Evolutionary conservation across 371 early-diverging fungal species (phyloP).

Genomic region (Mortierella sp.): DNA sequence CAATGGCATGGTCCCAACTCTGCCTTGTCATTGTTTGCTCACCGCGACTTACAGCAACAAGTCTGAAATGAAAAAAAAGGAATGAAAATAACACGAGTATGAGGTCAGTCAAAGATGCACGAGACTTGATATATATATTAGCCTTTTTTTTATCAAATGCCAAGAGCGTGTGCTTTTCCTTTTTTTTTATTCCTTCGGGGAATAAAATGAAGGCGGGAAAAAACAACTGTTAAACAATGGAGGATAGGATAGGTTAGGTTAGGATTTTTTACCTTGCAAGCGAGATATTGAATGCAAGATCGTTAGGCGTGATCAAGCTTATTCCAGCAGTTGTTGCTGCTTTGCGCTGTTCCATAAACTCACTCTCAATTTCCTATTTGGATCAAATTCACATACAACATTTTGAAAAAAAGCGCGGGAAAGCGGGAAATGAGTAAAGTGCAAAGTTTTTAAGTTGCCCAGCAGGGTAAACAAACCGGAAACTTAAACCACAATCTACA

Average conservation of each 20-base stretch:
- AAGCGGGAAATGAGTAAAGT: slow-evolving; percentile 11
- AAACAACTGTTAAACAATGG: background rate
- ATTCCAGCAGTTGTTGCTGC: slow-evolving; percentile 58
- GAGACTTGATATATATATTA: background rate
- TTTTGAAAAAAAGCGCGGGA: slow-evolving; percentile 42
- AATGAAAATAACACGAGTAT: background rate
- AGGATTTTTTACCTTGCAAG: slow-evolving; percentile 39
- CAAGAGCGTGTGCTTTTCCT: no score
- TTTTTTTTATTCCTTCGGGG: background rate
- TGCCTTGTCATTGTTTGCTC: slow-evolving; percentile 32
- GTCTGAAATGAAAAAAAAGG: slow-evolving; percentile 14
- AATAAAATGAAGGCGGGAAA: slow-evolving; percentile 12
- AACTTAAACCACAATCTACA: background rate
- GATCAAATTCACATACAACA: background rate
- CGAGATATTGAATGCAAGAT: slow-evolving; percentile 48
- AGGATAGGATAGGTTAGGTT: background rate
- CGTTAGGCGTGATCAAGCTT: slow-evolving; percentile 39
- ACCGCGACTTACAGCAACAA: slow-evolving; percentile 40
- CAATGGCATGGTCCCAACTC: slow-evolving; percentile 41
- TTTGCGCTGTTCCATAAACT: slow-evolving; percentile 68
- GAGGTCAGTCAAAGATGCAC: background rate
- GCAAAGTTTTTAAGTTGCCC: background rate
- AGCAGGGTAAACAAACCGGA: background rate
- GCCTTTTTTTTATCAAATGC: background rate
- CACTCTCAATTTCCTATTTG: slow-evolving; percentile 67